phyloP scores from a whole-genome alignment of 768 basidiomycete genomes.

The Lactarius evosmus region DNA sequence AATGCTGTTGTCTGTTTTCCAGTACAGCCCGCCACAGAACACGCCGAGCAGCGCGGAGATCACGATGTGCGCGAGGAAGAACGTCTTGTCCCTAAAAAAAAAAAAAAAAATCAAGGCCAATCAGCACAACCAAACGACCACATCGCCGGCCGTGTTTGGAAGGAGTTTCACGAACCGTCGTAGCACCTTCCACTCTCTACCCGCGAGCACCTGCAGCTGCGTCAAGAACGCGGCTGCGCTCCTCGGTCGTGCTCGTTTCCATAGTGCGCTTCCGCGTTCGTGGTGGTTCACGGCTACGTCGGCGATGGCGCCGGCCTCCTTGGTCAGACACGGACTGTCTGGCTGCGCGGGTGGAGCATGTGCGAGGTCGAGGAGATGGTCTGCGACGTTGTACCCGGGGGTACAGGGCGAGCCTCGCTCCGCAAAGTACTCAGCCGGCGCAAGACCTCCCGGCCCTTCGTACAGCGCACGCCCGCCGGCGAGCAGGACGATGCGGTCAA shows the following conservation, averaged over 20 bases:
- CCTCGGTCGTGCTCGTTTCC: slow-evolving; percentile 25
- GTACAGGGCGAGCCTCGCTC: slow-evolving; percentile 47
- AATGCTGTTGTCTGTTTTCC: slow-evolving; percentile 71
- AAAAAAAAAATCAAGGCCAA: background rate
- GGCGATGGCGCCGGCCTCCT: background rate
- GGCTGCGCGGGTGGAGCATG: slow-evolving; percentile 54
- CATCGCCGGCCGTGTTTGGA: background rate
- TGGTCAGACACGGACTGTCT: slow-evolving; percentile 36
- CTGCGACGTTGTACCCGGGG: slow-evolving; percentile 87
- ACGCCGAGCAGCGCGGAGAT: slow-evolving; percentile 74
- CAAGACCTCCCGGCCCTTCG: slow-evolving; percentile 55
- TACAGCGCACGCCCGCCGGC: slow-evolving; percentile 49
- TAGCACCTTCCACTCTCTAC: slow-evolving; percentile 83
- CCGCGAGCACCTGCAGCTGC: slow-evolving; percentile 77
- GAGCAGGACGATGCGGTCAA: slow-evolving; percentile 57
- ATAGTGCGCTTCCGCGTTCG: slow-evolving; percentile 22
- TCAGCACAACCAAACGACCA: background rate
- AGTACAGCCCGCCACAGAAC: slow-evolving; percentile 90
- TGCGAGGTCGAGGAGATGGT: slow-evolving; percentile 88
- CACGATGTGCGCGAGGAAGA: slow-evolving; percentile 76
- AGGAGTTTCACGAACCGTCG: slow-evolving; percentile 48
- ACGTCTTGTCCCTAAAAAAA: slow-evolving; percentile 67
- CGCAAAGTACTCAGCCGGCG: slow-evolving; percentile 67
- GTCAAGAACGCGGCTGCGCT: slow-evolving; percentile 85
- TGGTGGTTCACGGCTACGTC: background rate